Evolutionary conservation across 345 rosid species (phyloP).

Genomic region (Rhodomyrtus tomentosa): DNA sequence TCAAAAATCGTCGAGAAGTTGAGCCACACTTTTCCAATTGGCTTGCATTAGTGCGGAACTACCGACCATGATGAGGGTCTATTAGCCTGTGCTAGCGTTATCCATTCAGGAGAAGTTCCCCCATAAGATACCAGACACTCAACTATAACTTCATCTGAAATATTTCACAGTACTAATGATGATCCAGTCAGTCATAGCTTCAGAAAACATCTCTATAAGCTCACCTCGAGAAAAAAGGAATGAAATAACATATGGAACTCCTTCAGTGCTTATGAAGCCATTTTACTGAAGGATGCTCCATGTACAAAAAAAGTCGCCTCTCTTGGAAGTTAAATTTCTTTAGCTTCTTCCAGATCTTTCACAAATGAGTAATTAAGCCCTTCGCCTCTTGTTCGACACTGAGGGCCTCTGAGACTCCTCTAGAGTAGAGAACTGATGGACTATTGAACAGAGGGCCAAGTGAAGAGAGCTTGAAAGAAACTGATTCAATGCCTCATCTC

Average conservation of each 20-base stretch:
- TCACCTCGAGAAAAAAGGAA: slow-evolving; percentile 7
- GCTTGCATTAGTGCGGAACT: neutral
- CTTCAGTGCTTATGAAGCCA: neutral
- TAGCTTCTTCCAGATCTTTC: neutral
- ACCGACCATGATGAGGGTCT: neutral
- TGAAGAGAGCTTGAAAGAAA: slow-evolving; percentile 14
- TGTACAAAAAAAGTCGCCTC: neutral
- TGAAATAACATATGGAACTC: neutral
- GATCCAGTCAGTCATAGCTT: neutral
- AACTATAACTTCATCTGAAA: neutral
- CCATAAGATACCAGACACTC: neutral
- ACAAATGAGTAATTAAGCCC: neutral
- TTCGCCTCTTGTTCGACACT: slow-evolving; percentile 20
- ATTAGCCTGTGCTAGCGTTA: neutral
- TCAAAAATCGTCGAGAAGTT: too few relatives aligned
- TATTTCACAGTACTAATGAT: neutral
- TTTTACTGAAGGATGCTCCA: neutral
- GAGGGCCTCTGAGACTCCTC: slow-evolving; percentile 17
- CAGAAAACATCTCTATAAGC: neutral
- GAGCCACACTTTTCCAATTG: too few relatives aligned
- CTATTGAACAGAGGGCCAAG: slow-evolving; percentile 19
- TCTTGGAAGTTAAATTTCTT: neutral
- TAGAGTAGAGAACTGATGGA: slow-evolving; percentile 22
- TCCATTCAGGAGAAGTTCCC: neutral
- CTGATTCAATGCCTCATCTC: neutral